Evolutionary conservation across 192 early-diverging fungal genomes (phyloP).

Genomic region (Pecoramyces ruminantium): DNA sequence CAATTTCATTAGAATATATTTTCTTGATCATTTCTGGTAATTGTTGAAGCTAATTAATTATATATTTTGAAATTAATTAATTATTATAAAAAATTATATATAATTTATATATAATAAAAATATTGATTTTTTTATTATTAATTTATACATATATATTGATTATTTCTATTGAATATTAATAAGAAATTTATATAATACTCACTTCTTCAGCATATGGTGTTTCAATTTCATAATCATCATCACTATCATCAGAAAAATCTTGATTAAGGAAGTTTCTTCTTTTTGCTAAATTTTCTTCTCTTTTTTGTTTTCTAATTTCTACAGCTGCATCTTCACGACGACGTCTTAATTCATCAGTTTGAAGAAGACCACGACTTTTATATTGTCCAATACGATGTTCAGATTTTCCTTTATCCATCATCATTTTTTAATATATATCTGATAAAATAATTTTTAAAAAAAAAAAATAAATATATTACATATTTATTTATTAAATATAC

Average conservation of each 20-base stretch:
- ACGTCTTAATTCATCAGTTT: conserved; percentile 78
- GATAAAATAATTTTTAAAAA: no score
- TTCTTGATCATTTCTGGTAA: conserved; percentile 62
- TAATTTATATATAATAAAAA: no score
- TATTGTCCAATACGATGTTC: conserved; percentile 16
- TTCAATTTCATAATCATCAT: conserved; percentile 59
- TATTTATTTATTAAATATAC: no score
- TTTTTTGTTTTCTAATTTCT: conserved; percentile 89
- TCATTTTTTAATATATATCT: background rate
- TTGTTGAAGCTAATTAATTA: conserved; percentile 38
- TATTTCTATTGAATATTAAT: no score
- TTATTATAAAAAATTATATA: no score
- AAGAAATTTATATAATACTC: conserved; percentile 3
- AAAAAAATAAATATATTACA: no score
- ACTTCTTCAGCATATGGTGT: conserved; percentile 35
- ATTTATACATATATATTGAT: no score
- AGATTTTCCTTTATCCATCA: background rate
- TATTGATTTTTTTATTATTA: no score
- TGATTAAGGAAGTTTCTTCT: conserved; percentile 60
- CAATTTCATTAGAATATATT: conserved; percentile 59
- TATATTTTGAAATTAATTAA: no score
- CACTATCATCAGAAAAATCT: conserved; percentile 37
- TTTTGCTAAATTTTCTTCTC: conserved; percentile 83
- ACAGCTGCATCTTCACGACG: conserved; percentile 83
- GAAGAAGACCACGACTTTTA: conserved; percentile 76